Base-by-base conservation (phyloP, 768 basidiomycete genomes). In the Tylopilus balloui region DNA sequence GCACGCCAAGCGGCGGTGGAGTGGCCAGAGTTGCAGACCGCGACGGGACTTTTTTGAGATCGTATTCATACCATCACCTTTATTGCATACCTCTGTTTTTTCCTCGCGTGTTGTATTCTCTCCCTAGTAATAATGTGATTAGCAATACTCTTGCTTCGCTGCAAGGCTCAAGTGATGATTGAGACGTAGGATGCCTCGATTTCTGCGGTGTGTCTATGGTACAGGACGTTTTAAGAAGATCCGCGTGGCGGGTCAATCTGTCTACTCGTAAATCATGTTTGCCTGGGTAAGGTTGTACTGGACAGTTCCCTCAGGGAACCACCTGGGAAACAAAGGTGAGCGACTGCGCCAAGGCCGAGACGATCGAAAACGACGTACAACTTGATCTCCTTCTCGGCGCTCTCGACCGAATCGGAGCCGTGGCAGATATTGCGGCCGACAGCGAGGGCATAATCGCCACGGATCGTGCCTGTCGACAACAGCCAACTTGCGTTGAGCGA, bases 341-440 rank as follows among this genome's bases (percentile, higher is more conserved):
- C 6, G 28, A 42, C 14, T 4, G 20, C 0, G 9, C 23, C 21
- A 19, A 48, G 20, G 36, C 20, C 40, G 28, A 44, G 11, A 34
- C 38, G 6, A 7, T 19, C 19, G 9, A 10, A 11, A 25, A 4
- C 28, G 19, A 75, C 88, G 62, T 58, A 95, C 88, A 99, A 83
- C 36, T 73, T 74, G 62, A 99, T 97, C 75, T 99, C 95, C 77
- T 94, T 93, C 71, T 97, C 82, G 29, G 90, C 90, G 59, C 68
- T 88, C 71, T 91, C 90, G 56, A 92, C 86, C 46, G 88, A 78
- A 72, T 92, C 91, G 44, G 89, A 92, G 50, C 91, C 90, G 66
- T 93, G 90, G 75, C 87, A 89, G 69, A 92, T 87, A 78, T 94
- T 95, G 63, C 92, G 90, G 51, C 93, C 95, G 59, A 93, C 87